phyloP scores from a whole-genome alignment of 164 flowering plant genomes.

The grape (Vitis vinifera) region ASM3070453v1 NC_081818.1:18832501-18833000 shows the following conservation, averaged over 20 bases:
- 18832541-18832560: too few relatives aligned
- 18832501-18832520: too few relatives aligned
- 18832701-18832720: conserved; percentile 35
- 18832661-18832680: too few relatives aligned
- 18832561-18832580: too few relatives aligned
- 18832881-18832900: conserved; percentile 71
- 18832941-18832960: conserved; percentile 68
- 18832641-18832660: too few relatives aligned
- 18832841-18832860: conserved; percentile 58
- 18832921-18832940: conserved; percentile 51
- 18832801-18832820: conserved; percentile 36
- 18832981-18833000: conserved; percentile 98
- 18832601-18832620: too few relatives aligned
- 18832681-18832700: too few relatives aligned
- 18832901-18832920: conserved; percentile 76
- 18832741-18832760: conserved; percentile 99
- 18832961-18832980: conserved; percentile 92
- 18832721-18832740: conserved; percentile 70
- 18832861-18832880: conserved; percentile 72
- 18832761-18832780: conserved; percentile 93
- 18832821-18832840: conserved; percentile 34
- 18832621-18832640: too few relatives aligned
- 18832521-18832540: too few relatives aligned
- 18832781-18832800: conserved; percentile 89
- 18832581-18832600: too few relatives aligned